Base-by-base conservation (phyloP, 305 asterid genomes). In the Salvia sclarea region DNA sequence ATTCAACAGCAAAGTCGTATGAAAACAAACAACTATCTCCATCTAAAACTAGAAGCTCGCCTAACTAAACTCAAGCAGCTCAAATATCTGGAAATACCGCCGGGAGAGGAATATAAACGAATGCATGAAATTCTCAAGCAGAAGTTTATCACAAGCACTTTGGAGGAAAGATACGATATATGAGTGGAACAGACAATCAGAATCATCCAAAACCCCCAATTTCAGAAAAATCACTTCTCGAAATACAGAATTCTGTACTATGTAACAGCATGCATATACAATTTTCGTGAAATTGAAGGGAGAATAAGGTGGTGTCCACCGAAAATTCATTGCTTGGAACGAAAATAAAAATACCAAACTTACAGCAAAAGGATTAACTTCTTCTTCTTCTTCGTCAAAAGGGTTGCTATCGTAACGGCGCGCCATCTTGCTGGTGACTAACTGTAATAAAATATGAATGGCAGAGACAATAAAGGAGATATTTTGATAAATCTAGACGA, bases 351-450 rank as follows among this genome's bases (percentile, higher is more conserved):
- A 28, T 5, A 37, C 6, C 24, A 11, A 54, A 64, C 88, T 81
- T 78, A 91, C 98, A 72, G 98, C 75, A 59, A 91, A 91, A 22
- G 98, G 98, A 69, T 91, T 91, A 75, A 84, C 96, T 85, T 88
- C 96, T 13, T 86, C 86, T 13, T 86, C 86, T 50, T 81, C 86
- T 33, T 91, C 97, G 16, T 83, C 97, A 43, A 91, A 91, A 64
- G 97, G 97, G 69, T 91, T 91, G 40, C 75, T 82, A 75, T 91
- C 97, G 70, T 81, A 91, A 65, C 90, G 96, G 73, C 93, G 84
- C 37, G 94, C 98, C 98, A 91, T 91, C 8, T 58, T 35, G 60
- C 41, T 21, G 48, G 28, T 41, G 5, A 55, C 22, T 45, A 43
- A 28, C 61, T 75, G 45, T 41, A 33, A 72, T 53, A 20, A 30